Conservation (phyloP, 371 early-diverging fungal genomes). For the Vairimorpha ceranae region DNA sequence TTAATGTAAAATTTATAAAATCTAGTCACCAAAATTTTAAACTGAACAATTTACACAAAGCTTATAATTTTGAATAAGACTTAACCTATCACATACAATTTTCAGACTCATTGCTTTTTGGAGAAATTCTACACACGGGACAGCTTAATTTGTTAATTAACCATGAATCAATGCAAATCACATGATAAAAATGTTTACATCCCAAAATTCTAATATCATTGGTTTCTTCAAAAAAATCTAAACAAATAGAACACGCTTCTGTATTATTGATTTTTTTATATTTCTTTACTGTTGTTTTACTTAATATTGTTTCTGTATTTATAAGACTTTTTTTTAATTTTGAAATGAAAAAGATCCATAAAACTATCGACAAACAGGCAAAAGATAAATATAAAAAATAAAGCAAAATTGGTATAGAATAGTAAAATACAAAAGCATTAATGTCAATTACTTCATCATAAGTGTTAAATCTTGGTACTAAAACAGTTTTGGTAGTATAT, state of each 20-base stretch:
- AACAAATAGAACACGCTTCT: background rate
- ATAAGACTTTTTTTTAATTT: background rate
- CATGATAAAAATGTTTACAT: background rate
- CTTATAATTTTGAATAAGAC: too few relatives aligned
- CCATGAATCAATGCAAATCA: background rate
- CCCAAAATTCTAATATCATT: background rate
- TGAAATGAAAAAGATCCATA: background rate
- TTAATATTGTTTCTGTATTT: background rate
- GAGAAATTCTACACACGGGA: slow-evolving; percentile 12
- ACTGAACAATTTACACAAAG: too few relatives aligned
- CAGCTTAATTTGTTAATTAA: background rate
- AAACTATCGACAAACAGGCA: background rate
- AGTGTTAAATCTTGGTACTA: too few relatives aligned
- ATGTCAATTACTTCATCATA: too few relatives aligned
- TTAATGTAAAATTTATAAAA: too few relatives aligned
- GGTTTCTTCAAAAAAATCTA: background rate
- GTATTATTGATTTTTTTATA: background rate
- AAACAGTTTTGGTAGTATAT: too few relatives aligned
- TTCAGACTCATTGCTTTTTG: too few relatives aligned
- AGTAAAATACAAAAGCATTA: too few relatives aligned
- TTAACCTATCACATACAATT: too few relatives aligned
- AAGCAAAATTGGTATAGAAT: too few relatives aligned
- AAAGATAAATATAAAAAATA: background rate
- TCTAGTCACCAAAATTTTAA: too few relatives aligned
- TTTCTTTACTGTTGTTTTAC: background rate